A percentile compares a stretch with the other conserved stretches of the same genome.
phyloP scores from a whole-genome alignment of 2,329 filamentous ascomycete genomes.

The Colletotrichum somersetense region DNA sequence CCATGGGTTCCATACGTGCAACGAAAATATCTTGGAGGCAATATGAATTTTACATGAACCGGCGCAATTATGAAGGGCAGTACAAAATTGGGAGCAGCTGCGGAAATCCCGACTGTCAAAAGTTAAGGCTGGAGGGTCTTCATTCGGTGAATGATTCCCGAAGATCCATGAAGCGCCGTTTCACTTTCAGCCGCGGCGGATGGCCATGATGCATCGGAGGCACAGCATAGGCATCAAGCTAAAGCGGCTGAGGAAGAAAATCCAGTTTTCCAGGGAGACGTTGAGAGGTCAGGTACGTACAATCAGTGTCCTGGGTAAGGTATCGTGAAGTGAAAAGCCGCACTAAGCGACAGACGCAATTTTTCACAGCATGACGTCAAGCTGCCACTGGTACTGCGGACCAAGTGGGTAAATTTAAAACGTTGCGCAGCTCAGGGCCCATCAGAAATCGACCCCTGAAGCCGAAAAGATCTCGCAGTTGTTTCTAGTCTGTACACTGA shows the following conservation, averaged over 20 bases:
- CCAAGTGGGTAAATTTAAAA: slow-evolving; percentile 28
- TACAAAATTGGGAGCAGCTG: not conserved
- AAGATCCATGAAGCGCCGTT: slow-evolving; percentile 22
- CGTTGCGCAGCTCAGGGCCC: slow-evolving; percentile 26
- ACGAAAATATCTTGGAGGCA: slow-evolving; percentile 1
- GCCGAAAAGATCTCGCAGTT: slow-evolving; percentile 28
- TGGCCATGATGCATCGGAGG: slow-evolving; percentile 1
- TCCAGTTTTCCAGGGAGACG: slow-evolving; percentile 14
- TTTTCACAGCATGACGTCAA: slow-evolving; percentile 30
- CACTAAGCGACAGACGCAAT: slow-evolving; percentile 29
- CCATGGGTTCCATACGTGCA: no score
- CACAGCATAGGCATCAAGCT: slow-evolving; percentile 4
- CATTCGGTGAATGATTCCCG: slow-evolving; percentile 30
- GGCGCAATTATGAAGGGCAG: not conserved
- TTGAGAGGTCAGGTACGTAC: not conserved
- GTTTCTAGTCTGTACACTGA: not conserved
- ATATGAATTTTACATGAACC: not conserved
- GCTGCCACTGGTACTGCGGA: slow-evolving; percentile 2
- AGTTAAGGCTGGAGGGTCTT: slow-evolving; percentile 10
- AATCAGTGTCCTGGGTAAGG: slow-evolving; percentile 37
- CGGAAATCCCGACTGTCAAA: slow-evolving; percentile 1
- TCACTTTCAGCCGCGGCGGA: slow-evolving; percentile 26
- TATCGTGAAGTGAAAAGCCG: slow-evolving; percentile 35
- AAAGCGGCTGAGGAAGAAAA: not conserved
- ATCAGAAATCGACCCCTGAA: slow-evolving; percentile 26